Evolutionary conservation across 1,284 basidiomycete species (phyloP).

Genomic region (Somion occarium): DNA sequence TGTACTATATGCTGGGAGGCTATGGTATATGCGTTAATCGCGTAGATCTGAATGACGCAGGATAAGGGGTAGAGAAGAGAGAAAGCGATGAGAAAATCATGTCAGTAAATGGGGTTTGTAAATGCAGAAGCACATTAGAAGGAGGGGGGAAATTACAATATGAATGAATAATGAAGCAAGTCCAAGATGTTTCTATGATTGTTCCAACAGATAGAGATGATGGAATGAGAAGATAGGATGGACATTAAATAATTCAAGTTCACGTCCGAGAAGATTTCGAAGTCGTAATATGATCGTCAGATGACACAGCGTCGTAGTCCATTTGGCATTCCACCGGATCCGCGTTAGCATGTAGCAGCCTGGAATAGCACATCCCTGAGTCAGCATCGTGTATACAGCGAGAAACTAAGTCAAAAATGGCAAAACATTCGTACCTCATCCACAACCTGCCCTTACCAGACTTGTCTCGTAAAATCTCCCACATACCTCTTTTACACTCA

Average conservation of each 20-base stretch:
- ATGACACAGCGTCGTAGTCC: background rate
- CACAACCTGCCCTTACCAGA: conserved; percentile 54
- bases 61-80: too few relatives aligned
- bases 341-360: conserved; percentile 8
- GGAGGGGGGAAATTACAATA: too few relatives aligned
- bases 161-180: background rate
- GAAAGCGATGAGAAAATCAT: too few relatives aligned
- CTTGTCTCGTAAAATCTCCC: conserved; percentile 61
- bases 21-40: background rate
- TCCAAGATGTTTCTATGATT: background rate
- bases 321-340: conserved; percentile 2
- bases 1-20: background rate
- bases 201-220: too few relatives aligned
- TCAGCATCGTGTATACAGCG: background rate
- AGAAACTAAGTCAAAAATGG: too few relatives aligned
- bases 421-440: conserved; percentile 50
- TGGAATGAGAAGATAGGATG: too few relatives aligned
- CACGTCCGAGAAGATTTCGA: background rate
- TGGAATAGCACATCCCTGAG: background rate
- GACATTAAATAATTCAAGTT: background rate
- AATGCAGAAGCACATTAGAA: too few relatives aligned
- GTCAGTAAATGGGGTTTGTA: too few relatives aligned
- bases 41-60: too few relatives aligned
- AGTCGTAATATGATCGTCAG: background rate
- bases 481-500: conserved; percentile 33